Conservation (phyloP, 1,284 basidiomycete genomes). For the Athelia psychrophila region DNA sequence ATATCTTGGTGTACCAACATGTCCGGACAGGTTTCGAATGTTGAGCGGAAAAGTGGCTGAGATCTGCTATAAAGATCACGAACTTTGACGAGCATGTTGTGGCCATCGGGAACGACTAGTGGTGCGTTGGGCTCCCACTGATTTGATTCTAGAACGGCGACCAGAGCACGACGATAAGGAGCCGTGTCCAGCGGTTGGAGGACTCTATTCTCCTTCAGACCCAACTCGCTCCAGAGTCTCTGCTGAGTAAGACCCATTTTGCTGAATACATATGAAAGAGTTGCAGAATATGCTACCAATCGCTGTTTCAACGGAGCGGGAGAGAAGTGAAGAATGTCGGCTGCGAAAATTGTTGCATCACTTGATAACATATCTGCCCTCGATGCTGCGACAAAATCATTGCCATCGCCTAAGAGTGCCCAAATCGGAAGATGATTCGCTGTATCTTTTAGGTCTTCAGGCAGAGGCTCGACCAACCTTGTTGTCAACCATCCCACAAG, state of each 20-base stretch:
- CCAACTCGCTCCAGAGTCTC: conserved; percentile 14
- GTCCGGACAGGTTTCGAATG: conserved; percentile 24
- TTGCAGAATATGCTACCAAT: conserved; percentile 9
- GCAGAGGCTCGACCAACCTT: conserved; percentile 16
- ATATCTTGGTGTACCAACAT: conserved; percentile 26
- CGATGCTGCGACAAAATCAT: conserved; percentile 21
- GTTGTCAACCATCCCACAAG: conserved; percentile 28
- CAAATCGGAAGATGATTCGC: conserved; percentile 32
- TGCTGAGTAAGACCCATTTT: conserved; percentile 12
- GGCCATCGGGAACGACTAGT: conserved; percentile 26
- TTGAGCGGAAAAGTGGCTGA: conserved; percentile 28
- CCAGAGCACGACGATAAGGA: conserved; percentile 10
- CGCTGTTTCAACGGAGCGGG: conserved; percentile 25
- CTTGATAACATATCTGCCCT: conserved; percentile 26
- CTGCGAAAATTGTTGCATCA: conserved; percentile 11
- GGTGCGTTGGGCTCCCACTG: conserved; percentile 6
- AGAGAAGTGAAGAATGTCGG: conserved; percentile 13
- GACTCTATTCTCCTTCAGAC: conserved; percentile 10
- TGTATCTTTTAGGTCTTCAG: conserved; percentile 12
- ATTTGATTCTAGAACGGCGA: conserved; percentile 7
- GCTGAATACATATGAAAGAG: conserved; percentile 10
- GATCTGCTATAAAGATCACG: conserved; percentile 26
- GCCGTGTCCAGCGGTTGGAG: conserved; percentile 13
- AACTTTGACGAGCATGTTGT: conserved; percentile 17
- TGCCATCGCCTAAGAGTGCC: conserved; percentile 16